A percentile compares a stretch with the other conserved stretches of the same genome.
Conservation (phyloP, 208 protist genomes). For the Blastocrithidia nonstop region DNA sequence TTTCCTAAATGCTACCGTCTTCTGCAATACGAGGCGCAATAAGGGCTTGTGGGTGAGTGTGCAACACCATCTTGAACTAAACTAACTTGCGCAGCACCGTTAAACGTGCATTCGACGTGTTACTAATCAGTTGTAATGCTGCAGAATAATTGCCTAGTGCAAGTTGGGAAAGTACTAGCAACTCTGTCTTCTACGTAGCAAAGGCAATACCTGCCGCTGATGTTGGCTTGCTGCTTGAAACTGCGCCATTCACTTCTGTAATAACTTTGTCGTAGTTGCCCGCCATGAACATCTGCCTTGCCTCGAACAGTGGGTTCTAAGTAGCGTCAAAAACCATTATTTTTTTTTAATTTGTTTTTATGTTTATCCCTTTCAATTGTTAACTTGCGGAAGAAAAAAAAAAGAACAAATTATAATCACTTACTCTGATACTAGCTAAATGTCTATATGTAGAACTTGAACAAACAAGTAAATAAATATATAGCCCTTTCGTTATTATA, state of each 20-base stretch:
- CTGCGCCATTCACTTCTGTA: slow-evolving; percentile 36
- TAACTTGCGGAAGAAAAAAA: slow-evolving; percentile 2
- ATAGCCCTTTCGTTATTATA: slow-evolving; percentile 1
- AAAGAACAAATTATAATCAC: slow-evolving; percentile 6
- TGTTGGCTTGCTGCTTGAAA: slow-evolving; percentile 14
- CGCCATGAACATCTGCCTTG: slow-evolving; percentile 60
- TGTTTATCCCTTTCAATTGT: too few relatives aligned
- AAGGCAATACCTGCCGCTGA: slow-evolving; percentile 40
- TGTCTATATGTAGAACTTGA: neutral
- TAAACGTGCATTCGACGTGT: slow-evolving; percentile 30
- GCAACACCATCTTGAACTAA: slow-evolving; percentile 15
- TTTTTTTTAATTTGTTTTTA: too few relatives aligned
- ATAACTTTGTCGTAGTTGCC: slow-evolving; percentile 80
- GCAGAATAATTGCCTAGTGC: slow-evolving; percentile 55
- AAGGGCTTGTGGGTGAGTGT: too few relatives aligned
- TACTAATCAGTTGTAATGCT: slow-evolving; percentile 39
- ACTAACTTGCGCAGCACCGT: slow-evolving; percentile 33
- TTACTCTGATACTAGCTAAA: neutral
- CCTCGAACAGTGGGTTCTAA: slow-evolving; percentile 80
- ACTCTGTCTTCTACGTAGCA: slow-evolving; percentile 38
- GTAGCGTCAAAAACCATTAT: too few relatives aligned
- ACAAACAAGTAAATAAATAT: slow-evolving; percentile 1
- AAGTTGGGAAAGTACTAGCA: slow-evolving; percentile 57
- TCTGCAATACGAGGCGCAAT: too few relatives aligned
- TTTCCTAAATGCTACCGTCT: too few relatives aligned